Evolutionary conservation across 2,329 filamentous ascomycete species (phyloP).

Genomic region (Aschersonia sp.): DNA sequence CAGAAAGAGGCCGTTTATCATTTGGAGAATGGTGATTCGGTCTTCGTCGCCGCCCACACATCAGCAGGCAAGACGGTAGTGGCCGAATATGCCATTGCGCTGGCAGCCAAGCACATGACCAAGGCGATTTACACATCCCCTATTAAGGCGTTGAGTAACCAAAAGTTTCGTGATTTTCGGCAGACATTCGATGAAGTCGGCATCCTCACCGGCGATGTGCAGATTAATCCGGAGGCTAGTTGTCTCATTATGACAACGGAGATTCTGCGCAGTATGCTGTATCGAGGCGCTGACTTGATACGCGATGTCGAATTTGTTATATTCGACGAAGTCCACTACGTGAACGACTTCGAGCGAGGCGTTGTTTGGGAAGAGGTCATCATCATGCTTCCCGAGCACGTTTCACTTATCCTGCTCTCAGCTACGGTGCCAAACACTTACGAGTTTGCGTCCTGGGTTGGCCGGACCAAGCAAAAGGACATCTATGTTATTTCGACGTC

Average conservation of each 20-base stretch:
- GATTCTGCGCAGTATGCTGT: slow-evolving; percentile 95
- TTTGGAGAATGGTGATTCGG: slow-evolving; percentile 88
- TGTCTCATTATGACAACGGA: slow-evolving; percentile 99
- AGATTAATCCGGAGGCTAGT: slow-evolving; percentile 94
- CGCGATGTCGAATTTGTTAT: slow-evolving; percentile 97
- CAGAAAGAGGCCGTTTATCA: slow-evolving; percentile 98
- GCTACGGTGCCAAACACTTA: slow-evolving; percentile 96
- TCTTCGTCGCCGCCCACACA: slow-evolving; percentile 95
- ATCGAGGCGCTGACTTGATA: slow-evolving; percentile 88
- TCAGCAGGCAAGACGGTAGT: slow-evolving; percentile 98
- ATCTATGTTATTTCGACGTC: slow-evolving; percentile 98
- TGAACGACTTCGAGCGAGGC: slow-evolving; percentile 89
- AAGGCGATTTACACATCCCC: slow-evolving; percentile 98
- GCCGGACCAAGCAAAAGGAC: slow-evolving; percentile 93
- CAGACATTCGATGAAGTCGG: slow-evolving; percentile 88
- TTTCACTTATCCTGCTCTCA: slow-evolving; percentile 86
- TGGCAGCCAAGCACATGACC: slow-evolving; percentile 97
- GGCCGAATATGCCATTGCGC: slow-evolving; percentile 90
- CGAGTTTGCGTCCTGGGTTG: slow-evolving; percentile 97
- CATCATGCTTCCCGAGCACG: slow-evolving; percentile 96
- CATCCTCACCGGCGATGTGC: slow-evolving; percentile 92
- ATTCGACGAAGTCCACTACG: slow-evolving; percentile 97
- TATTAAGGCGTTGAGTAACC: slow-evolving; percentile 96
- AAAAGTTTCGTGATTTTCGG: slow-evolving; percentile 94
- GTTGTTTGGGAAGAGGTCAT: slow-evolving; percentile 99